Percentiles rank a stretch among this genome's conserved stretches.
Conservation (phyloP, 2,329 filamentous ascomycete genomes). For the Ophiocordyceps polyrhachis-furcata region DNA sequence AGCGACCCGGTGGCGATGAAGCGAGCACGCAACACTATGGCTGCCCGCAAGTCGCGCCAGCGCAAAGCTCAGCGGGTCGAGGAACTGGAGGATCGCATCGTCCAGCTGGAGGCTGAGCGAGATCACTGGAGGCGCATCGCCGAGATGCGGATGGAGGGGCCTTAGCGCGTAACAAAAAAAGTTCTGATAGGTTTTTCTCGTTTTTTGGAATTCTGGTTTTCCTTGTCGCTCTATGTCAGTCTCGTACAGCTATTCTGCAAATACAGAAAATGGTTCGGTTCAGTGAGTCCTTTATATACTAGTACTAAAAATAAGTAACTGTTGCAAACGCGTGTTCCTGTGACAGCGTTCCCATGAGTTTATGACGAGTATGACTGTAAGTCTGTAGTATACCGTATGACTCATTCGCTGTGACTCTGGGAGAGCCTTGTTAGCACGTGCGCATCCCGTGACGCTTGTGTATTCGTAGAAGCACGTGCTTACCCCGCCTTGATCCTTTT, state of each 20-base stretch:
- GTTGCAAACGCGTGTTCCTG: too few species aligned
- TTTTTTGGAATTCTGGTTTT: not conserved
- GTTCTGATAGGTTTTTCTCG: slow-evolving; percentile 2
- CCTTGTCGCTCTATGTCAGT: not conserved
- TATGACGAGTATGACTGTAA: too few species aligned
- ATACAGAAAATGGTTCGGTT: too few species aligned
- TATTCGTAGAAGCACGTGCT: too few species aligned
- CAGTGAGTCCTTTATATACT: too few species aligned
- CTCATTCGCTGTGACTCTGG: too few species aligned
- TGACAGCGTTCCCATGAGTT: too few species aligned
- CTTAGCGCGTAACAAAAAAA: slow-evolving; percentile 2
- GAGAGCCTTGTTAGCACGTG: too few species aligned
- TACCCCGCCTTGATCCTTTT: too few species aligned
- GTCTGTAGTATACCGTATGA: too few species aligned
- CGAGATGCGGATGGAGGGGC: slow-evolving; percentile 14
- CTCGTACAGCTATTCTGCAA: not conserved
- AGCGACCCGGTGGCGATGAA: slow-evolving; percentile 66
- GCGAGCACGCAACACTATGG: slow-evolving; percentile 83
- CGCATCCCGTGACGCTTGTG: too few species aligned
- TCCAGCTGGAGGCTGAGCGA: slow-evolving; percentile 45
- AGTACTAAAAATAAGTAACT: too few species aligned
- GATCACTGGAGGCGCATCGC: slow-evolving; percentile 46
- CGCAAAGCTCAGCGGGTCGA: slow-evolving; percentile 65
- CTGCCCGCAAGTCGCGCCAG: slow-evolving; percentile 80
- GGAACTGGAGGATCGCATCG: slow-evolving; percentile 55